Percentiles rank a stretch among this genome's conserved stretches.
Evolutionary conservation across 208 protist species (phyloP).

Genomic region (Leishmania martiniquensis): DNA sequence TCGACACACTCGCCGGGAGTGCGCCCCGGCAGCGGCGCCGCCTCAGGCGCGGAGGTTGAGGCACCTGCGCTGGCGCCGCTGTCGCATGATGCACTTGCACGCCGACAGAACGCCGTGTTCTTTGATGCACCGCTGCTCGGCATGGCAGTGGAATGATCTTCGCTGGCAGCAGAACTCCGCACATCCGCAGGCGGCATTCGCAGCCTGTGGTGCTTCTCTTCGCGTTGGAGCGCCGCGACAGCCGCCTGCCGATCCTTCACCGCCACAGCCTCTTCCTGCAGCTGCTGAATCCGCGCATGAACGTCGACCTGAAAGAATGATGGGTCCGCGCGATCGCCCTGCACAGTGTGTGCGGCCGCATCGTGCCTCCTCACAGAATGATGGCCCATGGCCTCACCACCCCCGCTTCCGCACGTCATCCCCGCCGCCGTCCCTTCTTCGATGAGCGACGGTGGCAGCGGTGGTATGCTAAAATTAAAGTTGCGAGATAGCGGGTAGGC

Average conservation of each 20-base stretch:
- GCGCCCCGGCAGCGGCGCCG: neutral
- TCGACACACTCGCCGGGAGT: neutral
- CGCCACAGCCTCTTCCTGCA: conserved; percentile 4
- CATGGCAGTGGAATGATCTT: neutral
- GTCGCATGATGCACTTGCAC: neutral
- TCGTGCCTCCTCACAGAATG: neutral
- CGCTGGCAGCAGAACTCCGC: neutral
- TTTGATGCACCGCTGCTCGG: neutral
- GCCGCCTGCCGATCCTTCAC: conserved; percentile 3
- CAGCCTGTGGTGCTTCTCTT: neutral
- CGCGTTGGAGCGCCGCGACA: conserved; percentile 3
- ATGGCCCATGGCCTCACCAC: neutral
- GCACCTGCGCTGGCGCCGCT: neutral
- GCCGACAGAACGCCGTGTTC: neutral
- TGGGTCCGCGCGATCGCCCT: neutral
- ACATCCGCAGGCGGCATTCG: neutral
- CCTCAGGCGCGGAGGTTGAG: neutral
- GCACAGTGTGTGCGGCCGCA: neutral
- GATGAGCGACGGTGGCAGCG: conserved; percentile 36
- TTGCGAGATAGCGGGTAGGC: conserved; percentile 39
- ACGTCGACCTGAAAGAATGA: conserved; percentile 78
- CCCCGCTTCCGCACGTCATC: neutral
- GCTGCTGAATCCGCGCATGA: conserved; percentile 19
- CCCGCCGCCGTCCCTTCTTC: neutral
- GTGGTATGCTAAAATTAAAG: conserved; percentile 56